These are phyloP conservation scores for Tuber melanosporum DNA, from an alignment of 495 filamentous ascomycete genomes.

Conservation along the genomic window DNA sequence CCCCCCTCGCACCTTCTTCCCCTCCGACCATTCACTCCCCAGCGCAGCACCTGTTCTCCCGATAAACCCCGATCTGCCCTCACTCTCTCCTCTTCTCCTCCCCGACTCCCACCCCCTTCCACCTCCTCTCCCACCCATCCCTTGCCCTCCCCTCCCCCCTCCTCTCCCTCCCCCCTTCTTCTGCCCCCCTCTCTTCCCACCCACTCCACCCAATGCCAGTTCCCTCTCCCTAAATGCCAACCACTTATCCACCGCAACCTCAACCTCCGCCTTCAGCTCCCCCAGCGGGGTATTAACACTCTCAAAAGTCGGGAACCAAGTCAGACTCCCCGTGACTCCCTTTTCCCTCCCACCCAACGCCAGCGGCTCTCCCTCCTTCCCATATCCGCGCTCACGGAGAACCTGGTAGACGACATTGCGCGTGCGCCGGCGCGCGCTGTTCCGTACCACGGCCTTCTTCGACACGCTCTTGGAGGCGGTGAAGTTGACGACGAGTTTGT, in stretches of 20 bases:
- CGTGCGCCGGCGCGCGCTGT: constrained; percentile 16
- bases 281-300: constrained; percentile 19
- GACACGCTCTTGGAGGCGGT: constrained; percentile 27
- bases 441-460: constrained; percentile 23
- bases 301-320: constrained; percentile 23
- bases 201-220: not conserved
- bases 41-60: not conserved
- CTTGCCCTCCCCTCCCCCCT: not conserved
- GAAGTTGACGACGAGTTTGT: constrained; percentile 19
- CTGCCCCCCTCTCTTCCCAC: not conserved
- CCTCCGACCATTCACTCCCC: not conserved
- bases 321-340: constrained; percentile 19
- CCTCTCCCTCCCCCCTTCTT: not conserved
- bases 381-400: constrained; percentile 24
- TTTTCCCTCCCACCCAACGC: not conserved
- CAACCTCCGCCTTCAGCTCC: constrained; percentile 23
- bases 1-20: not conserved
- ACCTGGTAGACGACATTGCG: constrained; percentile 17
- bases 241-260: constrained; percentile 14
- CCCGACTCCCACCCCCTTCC: not conserved
- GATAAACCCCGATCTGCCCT: too few species aligned
- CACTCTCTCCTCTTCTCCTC: not conserved
- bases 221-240: constrained; percentile 7
- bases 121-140: not conserved
- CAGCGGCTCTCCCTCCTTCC: constrained; percentile 18